phyloP scores from a whole-genome alignment of 306 rosid genomes.

The Glycine latifolia region DNA sequence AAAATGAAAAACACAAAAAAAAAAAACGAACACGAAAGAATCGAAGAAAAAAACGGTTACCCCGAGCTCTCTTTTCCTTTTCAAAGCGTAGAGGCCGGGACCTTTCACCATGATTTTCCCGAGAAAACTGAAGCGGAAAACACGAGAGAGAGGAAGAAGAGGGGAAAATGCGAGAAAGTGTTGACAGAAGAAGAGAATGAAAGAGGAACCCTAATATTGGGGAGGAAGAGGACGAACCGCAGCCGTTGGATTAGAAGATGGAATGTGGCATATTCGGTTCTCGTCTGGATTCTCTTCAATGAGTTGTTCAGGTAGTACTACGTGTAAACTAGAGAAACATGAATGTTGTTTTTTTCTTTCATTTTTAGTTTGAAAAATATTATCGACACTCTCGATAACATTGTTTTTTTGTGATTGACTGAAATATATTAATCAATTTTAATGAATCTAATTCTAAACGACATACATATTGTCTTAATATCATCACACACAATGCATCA shows the following conservation, averaged over 20 bases:
- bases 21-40: neutral
- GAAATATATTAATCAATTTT: too few species aligned
- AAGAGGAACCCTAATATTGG: slow-evolving; percentile 47
- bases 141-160: slow-evolving; percentile 11
- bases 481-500: too few species aligned
- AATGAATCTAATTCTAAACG: too few species aligned
- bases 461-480: too few species aligned
- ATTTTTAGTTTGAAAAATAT: too few species aligned
- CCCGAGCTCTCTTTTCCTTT: slow-evolving; percentile 92
- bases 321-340: slow-evolving; percentile 33
- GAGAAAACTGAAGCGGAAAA: slow-evolving; percentile 51
- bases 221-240: slow-evolving; percentile 10
- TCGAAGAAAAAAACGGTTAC: slow-evolving; percentile 42
- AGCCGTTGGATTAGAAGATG: slow-evolving; percentile 51
- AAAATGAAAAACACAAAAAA: neutral
- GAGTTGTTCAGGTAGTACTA: neutral
- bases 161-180: slow-evolving; percentile 26
- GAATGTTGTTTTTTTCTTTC: neutral
- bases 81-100: slow-evolving; percentile 93
- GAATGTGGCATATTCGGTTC: slow-evolving; percentile 42
- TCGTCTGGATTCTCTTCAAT: slow-evolving; percentile 6
- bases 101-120: slow-evolving; percentile 84
- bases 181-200: neutral
- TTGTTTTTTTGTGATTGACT: too few species aligned
- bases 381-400: too few species aligned